These are phyloP conservation scores for Spinacia oleracea DNA, from an alignment of 179 eudicot species.

Conservation along the genomic window DNA sequence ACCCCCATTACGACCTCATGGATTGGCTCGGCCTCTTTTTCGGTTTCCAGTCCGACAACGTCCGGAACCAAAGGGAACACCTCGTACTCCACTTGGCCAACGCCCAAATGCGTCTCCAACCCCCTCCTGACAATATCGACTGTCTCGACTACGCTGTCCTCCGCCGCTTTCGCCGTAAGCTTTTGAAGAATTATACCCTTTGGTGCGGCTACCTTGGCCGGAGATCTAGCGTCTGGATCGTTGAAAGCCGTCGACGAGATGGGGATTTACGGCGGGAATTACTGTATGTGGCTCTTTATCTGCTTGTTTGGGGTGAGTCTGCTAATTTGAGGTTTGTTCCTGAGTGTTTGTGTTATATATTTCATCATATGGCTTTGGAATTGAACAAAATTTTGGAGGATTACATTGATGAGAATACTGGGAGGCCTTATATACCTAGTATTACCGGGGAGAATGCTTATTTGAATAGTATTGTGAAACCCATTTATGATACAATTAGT, in stretches of 20 bases:
- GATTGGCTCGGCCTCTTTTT: slow-evolving; percentile 88
- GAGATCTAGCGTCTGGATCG: slow-evolving; percentile 64
- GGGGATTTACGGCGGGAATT: slow-evolving; percentile 61
- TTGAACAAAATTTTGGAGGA: slow-evolving; percentile 74
- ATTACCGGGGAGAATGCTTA: slow-evolving; percentile 66
- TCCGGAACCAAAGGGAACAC: slow-evolving; percentile 81
- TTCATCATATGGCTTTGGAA: slow-evolving; percentile 81
- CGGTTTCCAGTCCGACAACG: slow-evolving; percentile 78
- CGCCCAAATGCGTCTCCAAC: slow-evolving; percentile 77
- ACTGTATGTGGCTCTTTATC: slow-evolving; percentile 58
- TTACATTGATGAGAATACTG: slow-evolving; percentile 79
- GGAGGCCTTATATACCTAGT: slow-evolving; percentile 60
- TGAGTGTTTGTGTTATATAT: slow-evolving; percentile 70
- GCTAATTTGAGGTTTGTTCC: slow-evolving; percentile 77
- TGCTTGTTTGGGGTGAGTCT: slow-evolving; percentile 87
- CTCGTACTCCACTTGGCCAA: slow-evolving; percentile 81
- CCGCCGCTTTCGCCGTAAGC: slow-evolving; percentile 61
- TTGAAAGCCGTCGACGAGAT: slow-evolving; percentile 40
- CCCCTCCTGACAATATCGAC: slow-evolving; percentile 78
- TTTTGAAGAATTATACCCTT: slow-evolving; percentile 56
- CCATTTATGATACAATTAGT: slow-evolving; percentile 67
- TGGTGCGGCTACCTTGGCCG: slow-evolving; percentile 80
- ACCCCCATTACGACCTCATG: slow-evolving; percentile 64
- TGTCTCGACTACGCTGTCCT: slow-evolving; percentile 54
- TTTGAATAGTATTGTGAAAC: slow-evolving; percentile 56